Evolutionary conservation across 2,329 filamentous ascomycete genomes (phyloP).

Genomic region (Pseudogymnoascus sp.): DNA sequence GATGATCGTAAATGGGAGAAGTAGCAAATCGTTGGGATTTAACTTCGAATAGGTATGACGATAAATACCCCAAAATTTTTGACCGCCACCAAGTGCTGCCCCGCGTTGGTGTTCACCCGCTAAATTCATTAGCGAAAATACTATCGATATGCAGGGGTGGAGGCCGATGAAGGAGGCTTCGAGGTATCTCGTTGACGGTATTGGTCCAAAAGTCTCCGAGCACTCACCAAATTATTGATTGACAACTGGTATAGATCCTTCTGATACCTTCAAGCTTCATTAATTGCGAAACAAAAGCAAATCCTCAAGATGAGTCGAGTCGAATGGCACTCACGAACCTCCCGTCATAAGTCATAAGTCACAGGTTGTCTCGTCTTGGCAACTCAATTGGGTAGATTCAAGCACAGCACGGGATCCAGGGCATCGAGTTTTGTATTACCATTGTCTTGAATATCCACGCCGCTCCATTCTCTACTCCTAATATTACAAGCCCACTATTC

Average conservation of each 20-base stretch:
- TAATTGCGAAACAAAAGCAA: neutral
- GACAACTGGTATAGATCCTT: neutral
- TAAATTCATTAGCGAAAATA: slow-evolving; percentile 4
- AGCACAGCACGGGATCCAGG: neutral
- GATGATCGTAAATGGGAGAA: neutral
- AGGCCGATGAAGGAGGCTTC: neutral
- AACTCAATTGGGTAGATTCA: neutral
- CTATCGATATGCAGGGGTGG: neutral
- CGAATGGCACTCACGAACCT: neutral
- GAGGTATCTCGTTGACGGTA: neutral
- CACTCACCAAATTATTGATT: neutral
- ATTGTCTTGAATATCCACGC: neutral
- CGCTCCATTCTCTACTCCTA: slow-evolving; percentile 7
- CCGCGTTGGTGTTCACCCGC: slow-evolving; percentile 4
- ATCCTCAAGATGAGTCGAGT: neutral
- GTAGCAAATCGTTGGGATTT: neutral
- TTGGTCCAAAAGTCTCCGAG: neutral
- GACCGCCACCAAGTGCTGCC: slow-evolving; percentile 3
- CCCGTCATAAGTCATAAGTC: neutral
- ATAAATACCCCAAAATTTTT: slow-evolving; percentile 2
- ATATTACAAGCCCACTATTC: slow-evolving; percentile 7
- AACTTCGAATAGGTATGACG: neutral
- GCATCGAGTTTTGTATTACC: neutral
- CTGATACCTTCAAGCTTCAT: neutral
- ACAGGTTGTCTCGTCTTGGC: neutral